Percentiles rank a stretch among this genome's conserved stretches.
phyloP scores from a whole-genome alignment of 176 grass and related monocot genomes.

The Phoenix dactylifera region DNA sequence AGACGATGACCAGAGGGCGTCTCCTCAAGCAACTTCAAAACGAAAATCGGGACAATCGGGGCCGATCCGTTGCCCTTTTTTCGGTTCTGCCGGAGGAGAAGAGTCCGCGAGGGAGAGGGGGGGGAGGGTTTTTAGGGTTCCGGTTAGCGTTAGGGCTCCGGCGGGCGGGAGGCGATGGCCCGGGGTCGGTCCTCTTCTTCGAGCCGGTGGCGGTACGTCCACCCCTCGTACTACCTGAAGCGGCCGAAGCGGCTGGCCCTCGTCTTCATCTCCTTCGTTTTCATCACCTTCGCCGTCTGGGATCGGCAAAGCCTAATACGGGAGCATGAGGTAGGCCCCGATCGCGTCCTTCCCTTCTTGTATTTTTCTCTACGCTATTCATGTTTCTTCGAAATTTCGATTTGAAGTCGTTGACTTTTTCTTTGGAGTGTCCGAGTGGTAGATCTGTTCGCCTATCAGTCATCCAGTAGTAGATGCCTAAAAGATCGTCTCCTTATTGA shows the following conservation, averaged over 20 bases:
- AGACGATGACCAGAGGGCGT: no score
- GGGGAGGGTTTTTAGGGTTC: neutral
- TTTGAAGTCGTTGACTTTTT: neutral
- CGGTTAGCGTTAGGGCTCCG: conserved; percentile 23
- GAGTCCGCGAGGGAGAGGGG: no score
- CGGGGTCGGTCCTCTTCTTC: conserved; percentile 43
- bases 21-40: no score
- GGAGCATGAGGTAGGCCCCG: conserved; percentile 63
- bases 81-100: no score
- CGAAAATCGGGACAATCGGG: no score
- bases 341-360: neutral
- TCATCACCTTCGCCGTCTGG: conserved; percentile 80
- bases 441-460: neutral
- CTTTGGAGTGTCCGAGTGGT: neutral
- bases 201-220: conserved; percentile 67
- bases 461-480: no score
- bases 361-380: neutral
- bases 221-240: conserved; percentile 93
- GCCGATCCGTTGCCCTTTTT: no score
- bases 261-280: conserved; percentile 87
- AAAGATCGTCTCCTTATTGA: no score
- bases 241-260: conserved; percentile 81
- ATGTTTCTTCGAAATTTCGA: neutral
- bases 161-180: conserved; percentile 22
- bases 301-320: conserved; percentile 79